phyloP scores from a whole-genome alignment of 345 rosid genomes.

The Brassica cretica region DNA sequence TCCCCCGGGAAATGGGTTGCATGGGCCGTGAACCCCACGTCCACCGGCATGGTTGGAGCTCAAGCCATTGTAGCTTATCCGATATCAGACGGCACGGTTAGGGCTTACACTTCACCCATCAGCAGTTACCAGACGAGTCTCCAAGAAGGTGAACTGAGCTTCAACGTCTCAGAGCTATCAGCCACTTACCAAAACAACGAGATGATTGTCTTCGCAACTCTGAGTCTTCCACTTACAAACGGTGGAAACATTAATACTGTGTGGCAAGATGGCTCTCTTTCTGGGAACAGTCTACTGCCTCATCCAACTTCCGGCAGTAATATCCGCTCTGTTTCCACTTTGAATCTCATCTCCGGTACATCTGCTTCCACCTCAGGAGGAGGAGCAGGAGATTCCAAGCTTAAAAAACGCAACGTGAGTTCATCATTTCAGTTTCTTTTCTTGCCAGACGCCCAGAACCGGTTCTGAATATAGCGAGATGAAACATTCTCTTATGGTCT shows the following conservation, averaged over 20 bases:
- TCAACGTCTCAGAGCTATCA: slow-evolving; percentile 57
- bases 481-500: neutral
- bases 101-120: slow-evolving; percentile 69
- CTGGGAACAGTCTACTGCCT: slow-evolving; percentile 40
- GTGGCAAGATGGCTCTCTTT: slow-evolving; percentile 82
- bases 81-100: slow-evolving; percentile 55
- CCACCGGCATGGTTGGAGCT: slow-evolving; percentile 69
- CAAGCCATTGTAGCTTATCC: slow-evolving; percentile 84
- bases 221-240: slow-evolving; percentile 42
- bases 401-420: slow-evolving; percentile 42
- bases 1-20: slow-evolving; percentile 66
- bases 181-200: slow-evolving; percentile 59
- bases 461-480: neutral
- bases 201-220: slow-evolving; percentile 65
- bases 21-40: slow-evolving; percentile 84
- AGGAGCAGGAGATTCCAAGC: slow-evolving; percentile 44
- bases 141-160: slow-evolving; percentile 58
- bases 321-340: slow-evolving; percentile 54
- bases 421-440: neutral
- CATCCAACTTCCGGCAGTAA: slow-evolving; percentile 61
- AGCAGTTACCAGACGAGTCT: slow-evolving; percentile 49
- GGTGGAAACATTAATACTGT: slow-evolving; percentile 57
- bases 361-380: slow-evolving; percentile 32
- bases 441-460: too few relatives aligned
- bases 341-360: slow-evolving; percentile 63